phyloP scores from a whole-genome alignment of 2,329 filamentous ascomycete species.

The Aureobasidium sp. region DNA sequence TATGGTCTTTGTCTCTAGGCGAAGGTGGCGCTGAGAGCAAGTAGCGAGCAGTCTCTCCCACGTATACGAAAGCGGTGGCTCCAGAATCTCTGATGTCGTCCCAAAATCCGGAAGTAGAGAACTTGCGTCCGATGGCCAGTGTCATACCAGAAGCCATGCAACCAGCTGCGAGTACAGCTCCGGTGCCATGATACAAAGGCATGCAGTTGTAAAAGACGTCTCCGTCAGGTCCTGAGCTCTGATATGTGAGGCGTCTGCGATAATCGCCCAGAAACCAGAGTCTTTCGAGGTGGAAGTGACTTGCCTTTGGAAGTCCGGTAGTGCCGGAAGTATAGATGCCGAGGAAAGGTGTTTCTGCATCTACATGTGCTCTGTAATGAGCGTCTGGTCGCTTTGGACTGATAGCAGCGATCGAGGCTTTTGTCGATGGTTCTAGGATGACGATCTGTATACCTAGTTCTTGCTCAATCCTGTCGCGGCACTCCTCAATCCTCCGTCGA shows the following conservation, averaged over 20 bases:
- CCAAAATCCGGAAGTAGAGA: conserved; percentile 67
- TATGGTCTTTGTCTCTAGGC: conserved; percentile 54
- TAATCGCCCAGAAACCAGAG: conserved; percentile 32
- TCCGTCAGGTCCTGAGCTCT: conserved; percentile 33
- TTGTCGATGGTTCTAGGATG: conserved; percentile 44
- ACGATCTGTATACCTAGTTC: conserved; percentile 51
- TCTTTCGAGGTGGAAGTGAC: conserved; percentile 50
- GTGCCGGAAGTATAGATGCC: conserved; percentile 62
- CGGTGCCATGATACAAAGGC: conserved; percentile 72
- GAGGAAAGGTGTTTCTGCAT: conserved; percentile 49
- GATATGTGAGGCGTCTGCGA: conserved; percentile 24
- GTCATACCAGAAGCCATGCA: conserved; percentile 48
- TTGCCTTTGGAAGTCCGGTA: conserved; percentile 68
- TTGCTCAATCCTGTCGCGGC: conserved; percentile 39
- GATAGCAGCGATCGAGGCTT: conserved; percentile 41
- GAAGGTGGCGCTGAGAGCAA: conserved; percentile 60
- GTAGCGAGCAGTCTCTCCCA: conserved; percentile 70
- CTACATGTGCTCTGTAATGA: conserved; percentile 46
- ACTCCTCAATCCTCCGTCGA: conserved; percentile 49
- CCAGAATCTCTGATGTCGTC: conserved; percentile 58
- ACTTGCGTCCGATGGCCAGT: conserved; percentile 57
- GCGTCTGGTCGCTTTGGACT: conserved; percentile 49
- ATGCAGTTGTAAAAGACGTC: conserved; percentile 71
- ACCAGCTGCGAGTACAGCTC: conserved; percentile 46
- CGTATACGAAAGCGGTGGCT: conserved; percentile 67